Base-by-base conservation (phyloP, 805 yeast species). In the Yamadazyma sp. region DNA sequence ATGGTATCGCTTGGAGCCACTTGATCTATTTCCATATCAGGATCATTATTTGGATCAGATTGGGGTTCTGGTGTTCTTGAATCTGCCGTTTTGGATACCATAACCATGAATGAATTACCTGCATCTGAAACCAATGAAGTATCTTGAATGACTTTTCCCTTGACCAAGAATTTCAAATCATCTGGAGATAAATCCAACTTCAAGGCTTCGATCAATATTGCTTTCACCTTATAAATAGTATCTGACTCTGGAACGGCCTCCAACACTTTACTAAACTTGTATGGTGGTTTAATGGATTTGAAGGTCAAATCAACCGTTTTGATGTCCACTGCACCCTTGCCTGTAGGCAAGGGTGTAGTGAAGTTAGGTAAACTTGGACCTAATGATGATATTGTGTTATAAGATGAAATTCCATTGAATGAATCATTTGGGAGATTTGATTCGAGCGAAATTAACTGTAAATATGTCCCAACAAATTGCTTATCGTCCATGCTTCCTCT, bases 271-370 rank as follows among this genome's bases (percentile, higher is more conserved):
- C 61, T 54, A 56, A 85, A 82, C 51, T 80, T 84, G 50, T 45
- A 58, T 5, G 95, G 95, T 4, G 82, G 75, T 48, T 80, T 78
- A 36, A 86, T 73, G 20, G 89, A 82, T 56, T 81, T 82, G 52
- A 86, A 67, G 14, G 52, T 44, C 33, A 70, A 47, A 15, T 45
- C 50, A 32, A 62, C 47, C 3, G 25, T 27, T 8, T 23, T 23
- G 4, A 13, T 8, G 12, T n/a, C 30, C 11, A 16, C 13, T 13
- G 10, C 14, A 16, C 17, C 8, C 12, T n/a, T 11, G 6, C 11
- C 16, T 4, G 23, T 32, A 14, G 9, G 36, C 46, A 58, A 67
- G 0, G 50, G 46, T 20, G 39, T 62, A 32, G 63, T 62, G 26
- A 75, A 48, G 13, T 65, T 55, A 30, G 82, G 80, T 27, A 78